phyloP scores from a whole-genome alignment of 176 grass and related monocot genomes.

The Oryza coarctata region DNA sequence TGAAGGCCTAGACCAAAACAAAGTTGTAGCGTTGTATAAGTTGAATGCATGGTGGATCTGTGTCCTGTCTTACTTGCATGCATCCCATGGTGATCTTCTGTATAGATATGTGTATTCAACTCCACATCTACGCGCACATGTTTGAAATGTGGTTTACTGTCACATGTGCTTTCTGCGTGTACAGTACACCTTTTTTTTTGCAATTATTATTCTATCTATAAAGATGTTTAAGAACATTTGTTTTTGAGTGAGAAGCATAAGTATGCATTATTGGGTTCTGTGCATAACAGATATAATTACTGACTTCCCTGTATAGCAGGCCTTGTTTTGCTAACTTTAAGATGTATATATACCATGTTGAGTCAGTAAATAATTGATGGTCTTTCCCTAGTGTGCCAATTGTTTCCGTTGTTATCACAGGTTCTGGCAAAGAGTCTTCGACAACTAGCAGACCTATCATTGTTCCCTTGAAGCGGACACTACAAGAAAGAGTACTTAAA shows the following conservation, averaged over 20 bases:
- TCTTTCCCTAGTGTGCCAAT: constrained; percentile 14
- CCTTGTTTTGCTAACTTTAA: constrained; percentile 7
- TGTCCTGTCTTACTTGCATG: constrained; percentile 5
- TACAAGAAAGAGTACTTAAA: constrained; percentile 50
- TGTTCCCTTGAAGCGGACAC: constrained; percentile 49
- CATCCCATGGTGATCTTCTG: background rate
- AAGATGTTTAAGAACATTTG: background rate
- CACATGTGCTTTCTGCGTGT: background rate
- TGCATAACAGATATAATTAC: background rate
- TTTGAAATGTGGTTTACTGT: background rate
- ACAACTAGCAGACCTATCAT: constrained; percentile 16
- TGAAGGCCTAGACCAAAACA: background rate
- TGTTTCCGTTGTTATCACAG: constrained; percentile 23
- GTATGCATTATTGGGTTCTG: background rate
- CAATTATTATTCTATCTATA: constrained; percentile 1
- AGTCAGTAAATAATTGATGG: constrained; percentile 25
- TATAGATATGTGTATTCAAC: background rate
- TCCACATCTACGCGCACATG: background rate
- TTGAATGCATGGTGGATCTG: background rate
- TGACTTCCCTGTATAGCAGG: background rate
- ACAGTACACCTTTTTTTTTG: background rate
- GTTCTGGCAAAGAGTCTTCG: constrained; percentile 24
- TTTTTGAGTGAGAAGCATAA: constrained; percentile 4
- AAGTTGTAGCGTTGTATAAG: background rate
- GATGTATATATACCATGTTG: constrained; percentile 1